Base-by-base conservation (phyloP, 129 eudicot species). In the Heracleum sosnowskyi region DNA sequence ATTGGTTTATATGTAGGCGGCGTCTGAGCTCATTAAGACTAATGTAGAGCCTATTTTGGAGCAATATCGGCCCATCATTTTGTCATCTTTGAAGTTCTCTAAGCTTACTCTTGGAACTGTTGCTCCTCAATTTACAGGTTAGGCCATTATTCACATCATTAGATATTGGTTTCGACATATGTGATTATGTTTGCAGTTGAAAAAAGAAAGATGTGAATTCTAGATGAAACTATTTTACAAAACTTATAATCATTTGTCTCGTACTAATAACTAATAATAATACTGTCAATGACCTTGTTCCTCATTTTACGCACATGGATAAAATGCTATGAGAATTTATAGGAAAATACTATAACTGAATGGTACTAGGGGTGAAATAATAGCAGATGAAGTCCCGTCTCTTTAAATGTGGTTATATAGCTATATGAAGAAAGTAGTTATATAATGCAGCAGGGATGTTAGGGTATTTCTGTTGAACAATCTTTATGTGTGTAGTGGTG, bases 71-170 rank as follows among this genome's bases (percentile, higher is more conserved):
- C 98, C 98, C 3, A 64, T 82, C 41, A 81, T 94, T 53, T 82
- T 90, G 84, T 91, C 98, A 15, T 94, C 97, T 39, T 82, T 94
- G 88, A 91, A 84, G 9, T 94, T 94, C 74, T 94, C 98, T 73
- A 91, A 82, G 86, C 84, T 94, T 57, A 94, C 98, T 60, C 93
- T 94, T 47, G 98, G 98, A 55, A 90, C 96, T 7, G 93, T 94
- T 35, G 98, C 98, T 8, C 98, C 98, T 20, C 98, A 94, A 64
- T 91, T 94, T 81, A 94, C 98, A 87, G 98, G 98, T 94, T 81
- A 33, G 83, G 15, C 57, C 36, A 28, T 44, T 26, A 5, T n/a
- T 74, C 3, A n/a, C 39, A 44, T 44, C 16, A 2, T 5, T 69
- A 36, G 0, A 36, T 36, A 5, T 36, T 18, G 28, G 1, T 69